Evolutionary conservation across 257 asterid species (phyloP).

Genomic region (Primulina tabacum): DNA sequence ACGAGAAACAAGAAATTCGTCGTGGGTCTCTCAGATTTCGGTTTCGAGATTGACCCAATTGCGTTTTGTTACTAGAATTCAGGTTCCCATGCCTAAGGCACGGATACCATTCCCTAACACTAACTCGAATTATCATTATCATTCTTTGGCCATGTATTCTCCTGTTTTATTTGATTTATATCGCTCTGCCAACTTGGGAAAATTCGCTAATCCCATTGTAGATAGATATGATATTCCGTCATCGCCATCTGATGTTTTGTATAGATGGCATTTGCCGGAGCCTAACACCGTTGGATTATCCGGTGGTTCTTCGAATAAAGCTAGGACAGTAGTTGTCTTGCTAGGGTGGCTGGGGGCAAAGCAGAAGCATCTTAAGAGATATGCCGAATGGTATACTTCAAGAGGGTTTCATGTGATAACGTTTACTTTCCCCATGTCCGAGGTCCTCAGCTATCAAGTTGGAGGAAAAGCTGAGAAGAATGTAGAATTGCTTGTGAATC

Average conservation of each 20-base stretch:
- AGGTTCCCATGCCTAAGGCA: conserved; percentile 50
- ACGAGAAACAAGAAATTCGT: conserved; percentile 34
- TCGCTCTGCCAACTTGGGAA: conserved; percentile 56
- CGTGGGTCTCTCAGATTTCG: conserved; percentile 65
- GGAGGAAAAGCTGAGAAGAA: conserved; percentile 96
- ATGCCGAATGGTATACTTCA: conserved; percentile 89
- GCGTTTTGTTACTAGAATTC: conserved; percentile 46
- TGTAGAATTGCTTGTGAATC: conserved; percentile 67
- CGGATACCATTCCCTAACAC: conserved; percentile 33
- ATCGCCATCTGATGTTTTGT: conserved; percentile 52
- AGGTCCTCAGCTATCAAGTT: conserved; percentile 69
- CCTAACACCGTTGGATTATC: conserved; percentile 44
- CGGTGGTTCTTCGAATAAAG: conserved; percentile 39
- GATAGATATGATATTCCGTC: conserved; percentile 34
- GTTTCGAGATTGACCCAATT: conserved; percentile 56
- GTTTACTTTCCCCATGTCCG: conserved; percentile 86
- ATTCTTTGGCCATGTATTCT: conserved; percentile 41
- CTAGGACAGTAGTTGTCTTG: conserved; percentile 85
- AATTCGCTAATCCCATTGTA: conserved; percentile 53
- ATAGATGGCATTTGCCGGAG: conserved; percentile 88
- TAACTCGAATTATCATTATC: conserved; percentile 29
- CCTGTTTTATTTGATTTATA: conserved; percentile 42
- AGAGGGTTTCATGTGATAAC: conserved; percentile 88
- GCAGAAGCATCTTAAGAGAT: conserved; percentile 79
- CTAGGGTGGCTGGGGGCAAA: conserved; percentile 96